A percentile compares a stretch with the other conserved stretches of the same genome.
Conservation (phyloP, 2,329 filamentous ascomycete species). For the Diaporthe citrichinensis region DNA sequence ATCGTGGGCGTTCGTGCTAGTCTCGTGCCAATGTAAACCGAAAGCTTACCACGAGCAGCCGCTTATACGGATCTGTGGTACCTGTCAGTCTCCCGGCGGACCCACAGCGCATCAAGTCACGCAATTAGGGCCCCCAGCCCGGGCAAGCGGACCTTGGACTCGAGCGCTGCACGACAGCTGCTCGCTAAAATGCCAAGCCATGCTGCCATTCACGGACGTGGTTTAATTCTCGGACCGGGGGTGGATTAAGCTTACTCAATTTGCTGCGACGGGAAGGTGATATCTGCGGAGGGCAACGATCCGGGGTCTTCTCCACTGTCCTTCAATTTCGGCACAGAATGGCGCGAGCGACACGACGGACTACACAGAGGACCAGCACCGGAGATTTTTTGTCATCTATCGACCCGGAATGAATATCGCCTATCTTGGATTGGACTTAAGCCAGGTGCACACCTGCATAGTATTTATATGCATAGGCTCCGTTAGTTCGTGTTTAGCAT, state of each 20-base stretch:
- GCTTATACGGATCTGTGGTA: constrained; percentile 16
- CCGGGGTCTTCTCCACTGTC: constrained; percentile 16
- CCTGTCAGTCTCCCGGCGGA: background rate
- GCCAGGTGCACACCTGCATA: background rate
- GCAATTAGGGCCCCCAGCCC: background rate
- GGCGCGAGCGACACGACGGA: background rate
- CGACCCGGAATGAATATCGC: background rate
- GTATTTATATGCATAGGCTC: constrained; percentile 5
- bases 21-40: constrained; percentile 27
- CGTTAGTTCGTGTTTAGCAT: background rate
- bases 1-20: background rate
- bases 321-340: constrained; percentile 23
- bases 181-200: constrained; percentile 19
- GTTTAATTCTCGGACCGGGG: background rate
- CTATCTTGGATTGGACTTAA: background rate
- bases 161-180: background rate
- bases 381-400: background rate
- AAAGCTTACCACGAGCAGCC: background rate
- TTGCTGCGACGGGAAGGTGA: constrained; percentile 15
- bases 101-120: background rate
- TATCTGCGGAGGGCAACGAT: constrained; percentile 25
- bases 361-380: background rate
- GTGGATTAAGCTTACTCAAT: background rate
- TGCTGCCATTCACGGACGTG: constrained; percentile 26
- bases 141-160: background rate